Base-by-base conservation (phyloP, 2,329 filamentous ascomycete genomes). In the Aureobasidium pullulans region DNA sequence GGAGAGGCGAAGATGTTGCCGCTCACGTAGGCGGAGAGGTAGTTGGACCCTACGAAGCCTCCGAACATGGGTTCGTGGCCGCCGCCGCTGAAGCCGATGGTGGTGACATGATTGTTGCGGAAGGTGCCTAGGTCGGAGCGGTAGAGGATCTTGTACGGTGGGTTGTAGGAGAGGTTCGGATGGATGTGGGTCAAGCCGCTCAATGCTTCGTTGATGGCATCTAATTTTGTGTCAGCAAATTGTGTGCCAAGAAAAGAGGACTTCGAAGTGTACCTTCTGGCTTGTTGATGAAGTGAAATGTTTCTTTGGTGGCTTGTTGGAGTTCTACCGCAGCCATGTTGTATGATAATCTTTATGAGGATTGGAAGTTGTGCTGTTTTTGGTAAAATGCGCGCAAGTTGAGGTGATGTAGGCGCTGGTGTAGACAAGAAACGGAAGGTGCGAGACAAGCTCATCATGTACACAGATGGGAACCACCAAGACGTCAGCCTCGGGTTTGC, bases 1-100 rank as follows among this genome's bases (percentile, higher is more conserved):
- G 84, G 84, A 6, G 79, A 83, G 15, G 84, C 84, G 64, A 87
- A 87, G 63, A 87, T 81, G 66, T 85, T 82, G 44, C 84, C 84
- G 4, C 77, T 78, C 4, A 84, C 84, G 5, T 83, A 79, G 4
- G 82, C 83, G 1, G 81, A 76, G n/a, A 87, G 77, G 71, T 85
- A 76, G 67, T 84, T 84, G 60, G 72, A 68, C 57, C 84, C 84
- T 1, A 87, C 84, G 65, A 85, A 86, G 57, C 84, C 84, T 2
- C 81, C 76, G 79, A 83, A 86, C 62, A 83, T 84, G 19, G 83
- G 83, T 65, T 86, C 83, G 69, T 73, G 71, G 23, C 71, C 71
- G 49, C 70, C 71, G 46, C 71, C 71, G 4, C 69, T 68, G 62
- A 73, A 73, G 32, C 68, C 71, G 44, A 73, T 70, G 28, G 68